Conservation (phyloP, 2,329 filamentous ascomycete species). For the Cercospora nicotianae region DNA sequence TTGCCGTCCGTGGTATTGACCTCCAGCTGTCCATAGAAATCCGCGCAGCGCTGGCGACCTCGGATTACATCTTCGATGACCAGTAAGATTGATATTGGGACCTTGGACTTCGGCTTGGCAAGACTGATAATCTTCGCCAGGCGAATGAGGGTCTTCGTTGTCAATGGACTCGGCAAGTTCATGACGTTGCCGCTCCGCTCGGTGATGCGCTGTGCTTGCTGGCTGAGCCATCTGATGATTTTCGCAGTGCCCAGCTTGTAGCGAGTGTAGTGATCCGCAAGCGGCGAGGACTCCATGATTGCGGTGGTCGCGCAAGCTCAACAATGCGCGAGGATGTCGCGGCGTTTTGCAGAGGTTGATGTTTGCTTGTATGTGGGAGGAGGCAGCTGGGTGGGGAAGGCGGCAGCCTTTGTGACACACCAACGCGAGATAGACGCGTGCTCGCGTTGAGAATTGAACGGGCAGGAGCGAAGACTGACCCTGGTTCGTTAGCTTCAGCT, state of each 20-base stretch:
- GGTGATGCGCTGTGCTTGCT: neutral
- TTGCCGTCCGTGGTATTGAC: neutral
- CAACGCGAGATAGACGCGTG: neutral
- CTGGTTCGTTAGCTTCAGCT: neutral
- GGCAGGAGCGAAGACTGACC: neutral
- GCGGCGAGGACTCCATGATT: neutral
- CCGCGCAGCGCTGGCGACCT: neutral
- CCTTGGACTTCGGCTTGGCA: neutral
- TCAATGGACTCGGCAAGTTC: neutral
- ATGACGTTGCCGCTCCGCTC: neutral
- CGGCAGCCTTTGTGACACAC: neutral
- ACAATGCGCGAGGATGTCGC: too few species aligned
- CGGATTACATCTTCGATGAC: neutral
- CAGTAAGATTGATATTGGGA: neutral
- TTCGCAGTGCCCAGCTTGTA: neutral
- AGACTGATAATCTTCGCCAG: neutral
- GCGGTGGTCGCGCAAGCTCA: too few species aligned
- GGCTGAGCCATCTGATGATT: neutral
- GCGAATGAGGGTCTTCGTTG: neutral
- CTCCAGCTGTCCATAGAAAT: neutral
- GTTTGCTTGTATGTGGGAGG: neutral
- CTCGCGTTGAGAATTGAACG: neutral
- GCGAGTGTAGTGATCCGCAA: constrained; percentile 2
- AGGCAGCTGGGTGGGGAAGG: neutral
- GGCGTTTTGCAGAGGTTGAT: neutral